Evolutionary conservation across 768 basidiomycete species (phyloP), one percentile per base, ranked within the genome.

Genomic region (Mrakia blollopis): DNA sequence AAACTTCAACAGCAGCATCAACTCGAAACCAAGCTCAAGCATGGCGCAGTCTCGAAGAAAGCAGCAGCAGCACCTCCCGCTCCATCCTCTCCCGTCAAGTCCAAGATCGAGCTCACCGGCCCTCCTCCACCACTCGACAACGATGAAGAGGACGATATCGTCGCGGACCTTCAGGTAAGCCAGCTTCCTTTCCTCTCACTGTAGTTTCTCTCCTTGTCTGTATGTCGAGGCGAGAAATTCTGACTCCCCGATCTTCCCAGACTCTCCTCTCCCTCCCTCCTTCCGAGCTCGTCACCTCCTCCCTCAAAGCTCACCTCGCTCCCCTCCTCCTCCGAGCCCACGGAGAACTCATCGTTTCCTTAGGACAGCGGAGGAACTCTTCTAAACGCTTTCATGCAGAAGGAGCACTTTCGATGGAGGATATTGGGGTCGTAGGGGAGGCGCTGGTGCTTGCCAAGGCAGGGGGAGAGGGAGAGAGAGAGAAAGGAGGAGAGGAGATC

Each of bases 231-330:
- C 39, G 39, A 41, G 7, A 8, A 25, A 35, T 68, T 23, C 44
- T 35, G 18, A 41, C 37, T 30, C 72, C 13, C 50, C n/a, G n/a
- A n/a, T 35, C 72, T 35, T 25, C 25, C 47, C 44, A 74, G 73
- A 74, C 61, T 3, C 73, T 74, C 3, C 44, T 74, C 21, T 37
- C 41, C 16, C 63, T 74, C 9, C 73, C 73, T 47, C n/a, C 30
- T 14, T 74, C 73, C 44, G 44, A 50, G 25, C 41, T 74, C 23
- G 28, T 37, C 13, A 67, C 62, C 28, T 60, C 61, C 23, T 74
- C 73, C 61, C n/a, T 74, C 63, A 74, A 74, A n/a, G 57, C 73
- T 18, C 73, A 74, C 73, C 61, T 74, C 47, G 63, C 57, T 67
- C 73, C 73, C 13, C 63, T 62, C 23, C 62, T 74, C 30, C 73